Conservation (phyloP, 2,329 filamentous ascomycete genomes). For the Colletotrichum aenigma region DNA sequence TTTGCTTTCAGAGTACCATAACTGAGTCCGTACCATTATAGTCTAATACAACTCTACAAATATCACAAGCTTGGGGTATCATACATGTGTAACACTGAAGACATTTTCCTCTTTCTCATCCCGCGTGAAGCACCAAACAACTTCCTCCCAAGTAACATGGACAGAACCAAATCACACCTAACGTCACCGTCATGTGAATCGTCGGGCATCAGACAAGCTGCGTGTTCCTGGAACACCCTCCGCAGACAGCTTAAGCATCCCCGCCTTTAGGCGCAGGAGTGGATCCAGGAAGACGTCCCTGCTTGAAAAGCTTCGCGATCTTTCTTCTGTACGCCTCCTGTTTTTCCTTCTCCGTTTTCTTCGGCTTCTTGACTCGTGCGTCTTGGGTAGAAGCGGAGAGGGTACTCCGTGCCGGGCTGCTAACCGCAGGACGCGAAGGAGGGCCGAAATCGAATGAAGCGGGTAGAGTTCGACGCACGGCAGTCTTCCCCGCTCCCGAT, state of each 20-base stretch:
- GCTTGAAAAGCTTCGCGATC: neutral
- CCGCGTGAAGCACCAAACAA: neutral
- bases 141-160: neutral
- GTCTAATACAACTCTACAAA: neutral
- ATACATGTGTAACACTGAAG: neutral
- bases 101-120: neutral
- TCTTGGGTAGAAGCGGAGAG: neutral
- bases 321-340: neutral
- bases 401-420: neutral
- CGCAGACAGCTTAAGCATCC: neutral
- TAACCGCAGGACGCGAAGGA: neutral
- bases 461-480: neutral
- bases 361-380: conserved; percentile 15
- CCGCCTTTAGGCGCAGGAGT: neutral
- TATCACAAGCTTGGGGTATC: neutral
- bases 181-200: neutral
- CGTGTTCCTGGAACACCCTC: neutral
- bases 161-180: neutral
- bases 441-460: neutral
- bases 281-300: conserved; percentile 6
- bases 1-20: neutral
- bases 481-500: neutral
- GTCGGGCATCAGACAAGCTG: neutral
- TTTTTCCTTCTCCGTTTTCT: neutral
- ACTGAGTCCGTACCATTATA: neutral